Conservation (phyloP, 305 asterid species). For the Ilex paraguariensis region DNA sequence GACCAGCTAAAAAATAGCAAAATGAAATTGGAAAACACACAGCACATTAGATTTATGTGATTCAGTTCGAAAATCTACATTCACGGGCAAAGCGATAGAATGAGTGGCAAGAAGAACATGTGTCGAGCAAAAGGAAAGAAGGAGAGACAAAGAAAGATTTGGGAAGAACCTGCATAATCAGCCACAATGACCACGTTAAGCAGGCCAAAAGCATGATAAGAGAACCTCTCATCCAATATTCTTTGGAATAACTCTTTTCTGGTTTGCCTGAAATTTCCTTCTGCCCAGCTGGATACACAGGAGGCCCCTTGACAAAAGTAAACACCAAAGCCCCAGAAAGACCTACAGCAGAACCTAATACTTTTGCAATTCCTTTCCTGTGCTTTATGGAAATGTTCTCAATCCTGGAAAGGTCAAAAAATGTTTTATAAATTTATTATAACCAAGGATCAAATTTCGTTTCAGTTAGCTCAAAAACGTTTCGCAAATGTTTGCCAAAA, state of each 20-base stretch:
- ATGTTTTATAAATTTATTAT: no score
- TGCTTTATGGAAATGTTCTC: constrained; percentile 24
- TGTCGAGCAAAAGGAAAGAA: not conserved
- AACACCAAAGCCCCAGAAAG: constrained; percentile 41
- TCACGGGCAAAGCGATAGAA: no score
- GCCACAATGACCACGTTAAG: constrained; percentile 21
- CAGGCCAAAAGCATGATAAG: constrained; percentile 18
- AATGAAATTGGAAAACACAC: no score
- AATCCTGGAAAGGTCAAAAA: constrained; percentile 8
- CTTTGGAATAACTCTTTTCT: constrained; percentile 7
- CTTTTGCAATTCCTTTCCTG: constrained; percentile 33
- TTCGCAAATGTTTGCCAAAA: no score
- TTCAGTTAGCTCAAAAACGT: no score
- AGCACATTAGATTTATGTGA: no score
- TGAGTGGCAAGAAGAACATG: no score
- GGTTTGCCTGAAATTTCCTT: not conserved
- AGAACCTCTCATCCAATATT: constrained; percentile 24
- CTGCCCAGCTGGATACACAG: constrained; percentile 14
- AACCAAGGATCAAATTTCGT: no score
- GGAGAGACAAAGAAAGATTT: not conserved
- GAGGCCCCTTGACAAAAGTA: constrained; percentile 27
- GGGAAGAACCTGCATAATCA: constrained; percentile 20
- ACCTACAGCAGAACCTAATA: constrained; percentile 35
- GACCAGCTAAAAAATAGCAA: no score
- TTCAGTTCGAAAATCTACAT: no score